Base-by-base conservation (phyloP, 768 basidiomycete genomes). In the Boletus reticuloceps region DNA sequence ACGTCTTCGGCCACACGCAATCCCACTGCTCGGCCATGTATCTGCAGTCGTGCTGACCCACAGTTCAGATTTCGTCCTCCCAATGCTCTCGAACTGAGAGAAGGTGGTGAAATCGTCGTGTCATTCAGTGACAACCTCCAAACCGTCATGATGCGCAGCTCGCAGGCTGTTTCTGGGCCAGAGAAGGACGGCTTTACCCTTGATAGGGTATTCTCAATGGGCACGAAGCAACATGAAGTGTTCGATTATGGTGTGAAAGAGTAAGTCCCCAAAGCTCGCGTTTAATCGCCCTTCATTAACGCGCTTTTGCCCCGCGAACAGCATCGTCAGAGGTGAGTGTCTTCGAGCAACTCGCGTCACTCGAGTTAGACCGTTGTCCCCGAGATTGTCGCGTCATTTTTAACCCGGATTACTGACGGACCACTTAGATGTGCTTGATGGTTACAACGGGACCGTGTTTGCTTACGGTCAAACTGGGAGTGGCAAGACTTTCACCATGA, bases 231-330 rank as follows among this genome's bases (percentile, higher is more conserved):
- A 71, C 75, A 84, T 51, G 94, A 98, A 72, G 94, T 99, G 45
- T 99, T 98, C 69, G 95, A 98, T 72, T 99, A 97, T 71, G 97
- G 97, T 50, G 92, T 99, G 39, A 96, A 94, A 73, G 96, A 94
- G 91, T 93, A 67, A 74, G 91, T 80, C 47, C 32, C 32, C 45
- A 39, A 43, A 10, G 45, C 42, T 44, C 57, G 45, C 43, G 45
- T 50, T 47, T 44, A 8, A 34, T 51, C 29, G 53, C 45, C 31
- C 11, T 58, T 49, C 61, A 62, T 53, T 68, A 52, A 66, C 58
- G 53, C 54, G 59, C 38, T 53, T 45, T 37, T 51, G 2, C 47
- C 39, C 44, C 47, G 31, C 27, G 52, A 63, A 47, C 55, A 93
- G 91, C 58, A 96, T 95, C 65, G 94, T 97, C 25, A 91, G 89